Evolutionary conservation across 169 alveolate genomes (phyloP).

Genomic region (Neospora caninum): DNA sequence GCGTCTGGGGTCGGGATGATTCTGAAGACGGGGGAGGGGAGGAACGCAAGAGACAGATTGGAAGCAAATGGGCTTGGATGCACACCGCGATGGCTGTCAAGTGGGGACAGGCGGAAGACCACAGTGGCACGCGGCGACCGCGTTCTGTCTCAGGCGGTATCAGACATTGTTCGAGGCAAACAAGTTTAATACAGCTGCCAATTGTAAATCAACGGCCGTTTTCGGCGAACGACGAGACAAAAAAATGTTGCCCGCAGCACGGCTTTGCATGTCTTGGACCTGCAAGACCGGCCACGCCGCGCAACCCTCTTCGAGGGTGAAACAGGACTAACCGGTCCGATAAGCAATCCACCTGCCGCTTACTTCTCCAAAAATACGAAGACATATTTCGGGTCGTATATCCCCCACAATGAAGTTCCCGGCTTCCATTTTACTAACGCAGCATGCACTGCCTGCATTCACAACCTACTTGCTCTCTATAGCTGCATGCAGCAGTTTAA

Average conservation of each 20-base stretch:
- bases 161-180: too few species aligned
- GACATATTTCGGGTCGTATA: not conserved
- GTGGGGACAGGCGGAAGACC: not conserved
- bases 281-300: not conserved
- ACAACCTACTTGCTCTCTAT: too few species aligned
- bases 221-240: not conserved
- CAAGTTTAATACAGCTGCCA: too few species aligned
- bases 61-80: not conserved
- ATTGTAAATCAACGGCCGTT: too few species aligned
- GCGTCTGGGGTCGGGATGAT: not conserved
- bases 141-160: too few species aligned
- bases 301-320: too few species aligned
- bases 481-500: not conserved
- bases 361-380: not conserved
- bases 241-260: not conserved
- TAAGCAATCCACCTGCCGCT: not conserved
- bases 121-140: not conserved
- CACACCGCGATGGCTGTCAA: not conserved
- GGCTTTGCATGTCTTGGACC: slow-evolving; percentile 3
- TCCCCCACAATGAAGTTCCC: not conserved
- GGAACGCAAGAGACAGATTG: too few species aligned
- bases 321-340: not conserved
- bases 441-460: not conserved
- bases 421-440: not conserved
- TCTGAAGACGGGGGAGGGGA: too few species aligned